These are phyloP conservation scores for Nemania serpens DNA, from an alignment of 2,329 filamentous ascomycete genomes.

Conservation along the genomic window DNA sequence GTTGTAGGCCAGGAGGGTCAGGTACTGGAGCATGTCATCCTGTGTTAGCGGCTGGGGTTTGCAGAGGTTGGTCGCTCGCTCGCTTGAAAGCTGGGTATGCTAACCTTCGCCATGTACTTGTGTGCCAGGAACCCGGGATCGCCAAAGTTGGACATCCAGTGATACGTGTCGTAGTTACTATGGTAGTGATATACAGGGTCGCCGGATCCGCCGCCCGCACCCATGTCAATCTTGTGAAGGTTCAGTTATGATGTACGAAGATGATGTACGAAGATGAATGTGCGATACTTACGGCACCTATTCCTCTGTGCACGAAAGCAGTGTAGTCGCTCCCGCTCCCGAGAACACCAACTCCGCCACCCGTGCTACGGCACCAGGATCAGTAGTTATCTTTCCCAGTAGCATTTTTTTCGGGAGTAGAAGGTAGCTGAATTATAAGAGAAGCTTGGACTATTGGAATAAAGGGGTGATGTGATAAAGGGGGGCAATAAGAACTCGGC, in stretches of 20 bases:
- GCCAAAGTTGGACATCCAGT: slow-evolving; percentile 82
- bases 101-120: slow-evolving; percentile 55
- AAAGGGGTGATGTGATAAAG: no score
- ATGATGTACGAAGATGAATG: no score
- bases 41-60: neutral
- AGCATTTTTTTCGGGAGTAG: no score
- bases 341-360: slow-evolving; percentile 60
- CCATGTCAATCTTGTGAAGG: slow-evolving; percentile 58
- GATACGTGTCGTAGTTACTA: slow-evolving; percentile 79
- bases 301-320: slow-evolving; percentile 63
- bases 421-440: no score
- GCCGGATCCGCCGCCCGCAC: slow-evolving; percentile 49
- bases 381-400: neutral
- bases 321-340: slow-evolving; percentile 72
- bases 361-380: slow-evolving; percentile 25
- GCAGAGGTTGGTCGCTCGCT: neutral
- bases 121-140: slow-evolving; percentile 70
- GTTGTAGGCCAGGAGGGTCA: slow-evolving; percentile 47
- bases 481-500: neutral
- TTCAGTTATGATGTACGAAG: slow-evolving; percentile 42
- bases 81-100: slow-evolving; percentile 38
- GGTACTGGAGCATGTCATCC: slow-evolving; percentile 37
- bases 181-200: slow-evolving; percentile 77
- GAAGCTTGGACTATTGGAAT: no score
- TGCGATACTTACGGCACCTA: slow-evolving; percentile 43